A percentile compares a stretch with the other conserved stretches of the same genome.
phyloP scores from a whole-genome alignment of 2,329 filamentous ascomycete genomes.

The Aspergillus thermomutatus region DNA sequence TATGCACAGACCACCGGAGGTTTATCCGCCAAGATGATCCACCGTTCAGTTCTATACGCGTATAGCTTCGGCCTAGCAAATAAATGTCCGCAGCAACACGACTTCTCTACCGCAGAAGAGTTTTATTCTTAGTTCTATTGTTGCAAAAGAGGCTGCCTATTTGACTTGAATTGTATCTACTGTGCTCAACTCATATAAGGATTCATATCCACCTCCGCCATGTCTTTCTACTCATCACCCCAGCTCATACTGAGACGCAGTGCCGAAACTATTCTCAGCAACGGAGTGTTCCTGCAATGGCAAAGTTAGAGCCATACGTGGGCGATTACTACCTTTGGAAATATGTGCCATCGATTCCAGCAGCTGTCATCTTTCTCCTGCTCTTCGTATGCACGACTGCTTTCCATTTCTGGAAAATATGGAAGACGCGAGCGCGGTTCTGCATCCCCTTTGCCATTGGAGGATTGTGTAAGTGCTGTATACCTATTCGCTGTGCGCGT shows the following conservation, averaged over 20 bases:
- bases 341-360: constrained; percentile 27
- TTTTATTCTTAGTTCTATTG: neutral
- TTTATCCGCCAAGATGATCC: neutral
- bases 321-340: constrained; percentile 22
- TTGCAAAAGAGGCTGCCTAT: neutral
- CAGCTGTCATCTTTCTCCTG: constrained; percentile 21
- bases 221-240: neutral
- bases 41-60: constrained; percentile 10
- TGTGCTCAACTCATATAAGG: neutral
- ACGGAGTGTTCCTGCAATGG: constrained; percentile 10
- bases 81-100: neutral
- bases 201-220: neutral
- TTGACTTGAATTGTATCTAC: neutral
- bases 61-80: neutral
- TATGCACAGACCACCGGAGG: constrained; percentile 15
- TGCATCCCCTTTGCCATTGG: constrained; percentile 34
- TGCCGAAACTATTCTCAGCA: neutral
- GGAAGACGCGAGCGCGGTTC: constrained; percentile 26
- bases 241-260: neutral
- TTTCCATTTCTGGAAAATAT: constrained; percentile 28
- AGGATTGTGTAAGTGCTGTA: constrained; percentile 30
- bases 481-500: neutral
- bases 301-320: constrained; percentile 14
- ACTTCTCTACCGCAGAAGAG: neutral
- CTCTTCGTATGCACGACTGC: constrained; percentile 27